Percentiles rank a stretch among this genome's conserved stretches.
Evolutionary conservation across 495 filamentous ascomycete genomes (phyloP).

Genomic region (Symbiotaphrina buchneri): DNA sequence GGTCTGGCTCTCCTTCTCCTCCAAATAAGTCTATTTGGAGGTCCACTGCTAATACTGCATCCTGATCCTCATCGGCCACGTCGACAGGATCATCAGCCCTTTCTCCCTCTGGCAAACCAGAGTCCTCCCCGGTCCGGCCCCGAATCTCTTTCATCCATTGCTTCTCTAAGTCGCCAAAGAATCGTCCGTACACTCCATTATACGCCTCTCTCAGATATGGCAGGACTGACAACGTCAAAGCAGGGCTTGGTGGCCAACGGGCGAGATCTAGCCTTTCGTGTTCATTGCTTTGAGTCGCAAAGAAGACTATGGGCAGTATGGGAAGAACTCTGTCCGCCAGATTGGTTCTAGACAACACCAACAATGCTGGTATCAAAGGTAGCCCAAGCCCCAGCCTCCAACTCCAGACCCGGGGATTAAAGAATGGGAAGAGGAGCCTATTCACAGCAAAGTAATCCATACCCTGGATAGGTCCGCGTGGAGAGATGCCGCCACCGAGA

Average conservation of each 20-base stretch:
- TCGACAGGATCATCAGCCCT: slow-evolving; percentile 18
- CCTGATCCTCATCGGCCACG: slow-evolving; percentile 17
- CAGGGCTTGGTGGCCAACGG: slow-evolving; percentile 53
- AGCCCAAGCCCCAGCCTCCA: slow-evolving; percentile 25
- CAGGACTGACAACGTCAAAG: slow-evolving; percentile 43
- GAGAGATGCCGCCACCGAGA: not conserved
- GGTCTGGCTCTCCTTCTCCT: slow-evolving; percentile 16
- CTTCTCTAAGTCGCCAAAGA: slow-evolving; percentile 37
- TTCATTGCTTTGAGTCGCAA: slow-evolving; percentile 23
- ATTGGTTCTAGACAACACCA: slow-evolving; percentile 35
- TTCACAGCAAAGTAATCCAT: slow-evolving; percentile 17
- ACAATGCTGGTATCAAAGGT: slow-evolving; percentile 34
- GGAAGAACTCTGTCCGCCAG: slow-evolving; percentile 35
- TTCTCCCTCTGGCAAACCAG: slow-evolving; percentile 13
- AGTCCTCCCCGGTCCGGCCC: slow-evolving; percentile 27
- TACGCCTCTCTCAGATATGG: slow-evolving; percentile 49
- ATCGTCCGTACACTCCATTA: slow-evolving; percentile 34
- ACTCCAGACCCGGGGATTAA: slow-evolving; percentile 4
- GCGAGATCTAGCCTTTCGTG: slow-evolving; percentile 19
- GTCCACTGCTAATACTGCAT: slow-evolving; percentile 22
- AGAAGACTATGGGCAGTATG: slow-evolving; percentile 37
- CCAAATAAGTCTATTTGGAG: slow-evolving; percentile 19
- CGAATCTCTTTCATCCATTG: slow-evolving; percentile 45
- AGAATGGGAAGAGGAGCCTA: slow-evolving; percentile 7
- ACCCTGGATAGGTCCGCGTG: no score